phyloP scores from a whole-genome alignment of 352 stramenopile species.

The Phytophthora lateralis region DNA sequence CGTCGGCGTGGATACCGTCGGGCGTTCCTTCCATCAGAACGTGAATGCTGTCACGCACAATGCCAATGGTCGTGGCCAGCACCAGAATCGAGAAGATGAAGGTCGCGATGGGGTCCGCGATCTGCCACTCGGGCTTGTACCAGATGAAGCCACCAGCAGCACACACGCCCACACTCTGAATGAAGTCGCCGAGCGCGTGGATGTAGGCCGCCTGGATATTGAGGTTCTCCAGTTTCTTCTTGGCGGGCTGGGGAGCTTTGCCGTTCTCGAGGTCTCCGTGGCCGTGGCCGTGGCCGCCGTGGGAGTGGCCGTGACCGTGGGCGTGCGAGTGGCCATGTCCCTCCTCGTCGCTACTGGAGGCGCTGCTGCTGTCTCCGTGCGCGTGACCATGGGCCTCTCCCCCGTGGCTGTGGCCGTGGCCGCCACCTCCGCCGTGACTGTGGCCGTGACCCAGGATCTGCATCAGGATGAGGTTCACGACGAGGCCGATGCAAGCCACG shows the following conservation, averaged over 20 bases:
- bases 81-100: slow-evolving; percentile 98
- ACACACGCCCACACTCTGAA: slow-evolving; percentile 96
- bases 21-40: slow-evolving; percentile 97
- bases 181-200: slow-evolving; percentile 97
- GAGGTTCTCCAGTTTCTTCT: slow-evolving; percentile 88
- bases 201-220: slow-evolving; percentile 97
- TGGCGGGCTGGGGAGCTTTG: slow-evolving; percentile 19
- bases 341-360: neutral
- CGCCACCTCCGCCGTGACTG: slow-evolving; percentile 50
- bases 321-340: slow-evolving; percentile 23
- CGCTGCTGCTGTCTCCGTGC: slow-evolving; percentile 25
- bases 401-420: slow-evolving; percentile 50
- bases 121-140: slow-evolving; percentile 95
- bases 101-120: slow-evolving; percentile 97
- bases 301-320: slow-evolving; percentile 36
- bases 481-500: slow-evolving; percentile 93
- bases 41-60: slow-evolving; percentile 91
- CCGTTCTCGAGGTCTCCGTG: slow-evolving; percentile 44
- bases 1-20: slow-evolving; percentile 84
- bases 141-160: slow-evolving; percentile 96
- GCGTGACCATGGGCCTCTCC: slow-evolving; percentile 34
- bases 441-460: slow-evolving; percentile 91
- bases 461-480: slow-evolving; percentile 97
- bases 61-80: slow-evolving; percentile 91
- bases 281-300: slow-evolving; percentile 44